These are phyloP conservation scores for Cutaneotrichosporon cyanovorans DNA, from an alignment of 1,284 basidiomycete genomes.

Conservation along the genomic window DNA sequence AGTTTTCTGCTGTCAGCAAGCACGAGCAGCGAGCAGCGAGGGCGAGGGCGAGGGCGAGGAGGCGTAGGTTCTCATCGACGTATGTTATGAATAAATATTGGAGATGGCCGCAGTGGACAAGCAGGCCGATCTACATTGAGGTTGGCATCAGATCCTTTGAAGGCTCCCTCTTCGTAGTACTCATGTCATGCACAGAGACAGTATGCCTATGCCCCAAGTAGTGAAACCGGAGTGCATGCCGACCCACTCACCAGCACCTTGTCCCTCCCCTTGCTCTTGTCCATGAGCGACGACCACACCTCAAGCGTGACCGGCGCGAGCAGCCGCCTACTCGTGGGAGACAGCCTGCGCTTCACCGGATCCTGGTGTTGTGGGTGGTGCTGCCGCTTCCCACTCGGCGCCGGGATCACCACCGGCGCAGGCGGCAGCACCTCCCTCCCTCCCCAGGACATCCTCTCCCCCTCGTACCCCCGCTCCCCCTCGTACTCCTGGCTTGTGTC, in stretches of 20 bases:
- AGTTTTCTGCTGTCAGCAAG: slow-evolving; percentile 31
- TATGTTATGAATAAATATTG: too few species aligned
- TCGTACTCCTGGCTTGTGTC: not conserved
- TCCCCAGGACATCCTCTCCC: not conserved
- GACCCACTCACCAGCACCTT: slow-evolving; percentile 35
- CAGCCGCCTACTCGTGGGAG: slow-evolving; percentile 1
- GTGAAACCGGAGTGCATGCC: too few species aligned
- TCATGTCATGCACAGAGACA: too few species aligned
- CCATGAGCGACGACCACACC: slow-evolving; percentile 34
- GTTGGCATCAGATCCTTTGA: too few species aligned
- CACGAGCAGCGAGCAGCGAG: too few species aligned
- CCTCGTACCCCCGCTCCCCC: not conserved
- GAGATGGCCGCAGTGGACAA: too few species aligned
- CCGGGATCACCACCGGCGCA: not conserved
- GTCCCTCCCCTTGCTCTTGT: slow-evolving; percentile 39
- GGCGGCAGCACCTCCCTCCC: not conserved
- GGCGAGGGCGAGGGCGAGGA: too few species aligned
- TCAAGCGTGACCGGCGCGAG: slow-evolving; percentile 19
- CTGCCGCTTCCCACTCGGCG: not conserved
- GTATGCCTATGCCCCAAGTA: too few species aligned
- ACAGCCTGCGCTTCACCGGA: slow-evolving; percentile 2
- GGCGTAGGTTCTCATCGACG: too few species aligned
- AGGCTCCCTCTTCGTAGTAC: too few species aligned
- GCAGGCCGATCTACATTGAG: too few species aligned
- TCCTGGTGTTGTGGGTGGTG: not conserved